Base-by-base conservation (phyloP, 495 filamentous ascomycete genomes). In the Ramalina intermedia region DNA sequence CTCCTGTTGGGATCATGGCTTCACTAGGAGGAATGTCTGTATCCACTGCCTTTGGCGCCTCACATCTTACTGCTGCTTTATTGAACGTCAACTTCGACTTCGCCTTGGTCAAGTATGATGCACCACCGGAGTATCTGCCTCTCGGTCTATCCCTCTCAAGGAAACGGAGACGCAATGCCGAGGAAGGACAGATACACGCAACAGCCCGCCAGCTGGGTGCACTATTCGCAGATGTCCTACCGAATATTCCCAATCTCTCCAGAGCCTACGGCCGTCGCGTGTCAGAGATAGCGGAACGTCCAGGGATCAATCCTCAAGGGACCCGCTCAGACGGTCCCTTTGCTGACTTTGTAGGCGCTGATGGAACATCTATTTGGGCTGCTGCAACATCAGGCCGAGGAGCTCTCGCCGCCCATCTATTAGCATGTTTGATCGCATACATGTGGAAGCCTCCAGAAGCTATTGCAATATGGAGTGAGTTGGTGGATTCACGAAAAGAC, bases 351-450 rank as follows among this genome's bases (percentile, higher is more conserved):
- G 39, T 51, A 8, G 56, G 56, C 20, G 47, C 56, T n/a, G 67
- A 67, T 47, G 61, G 51, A n/a, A 66, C 63, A 2, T 54, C 49
- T 2, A 47, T 69, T 16, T 69, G 65, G 66, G 66, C 67, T 17
- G 64, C 64, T 6, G 66, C 61, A 11, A 69, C 68, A 6, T 69
- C 68, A 9, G 59, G 63, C 0, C 37, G 50, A 6, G 45, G 38
- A 4, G 56, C 65, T 7, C 54, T 71, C 14, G 48, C 54, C 1
- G 51, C 64, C 11, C 59, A 65, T 49, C 52, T 70, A 8, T 57
- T 69, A 11, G 65, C 61, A 11, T 69, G 67, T 49, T 52, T 71
- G 49, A 58, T 71, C 3, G 68, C 66, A 2, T 38, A 59, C 6
- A 52, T 59, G 0, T 66, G 54, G 48, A 47, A 55, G 23, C 56